Percentiles rank a stretch among this genome's conserved stretches.
Conservation (phyloP, 805 yeast species). For the Zygoascus tannicola region DNA sequence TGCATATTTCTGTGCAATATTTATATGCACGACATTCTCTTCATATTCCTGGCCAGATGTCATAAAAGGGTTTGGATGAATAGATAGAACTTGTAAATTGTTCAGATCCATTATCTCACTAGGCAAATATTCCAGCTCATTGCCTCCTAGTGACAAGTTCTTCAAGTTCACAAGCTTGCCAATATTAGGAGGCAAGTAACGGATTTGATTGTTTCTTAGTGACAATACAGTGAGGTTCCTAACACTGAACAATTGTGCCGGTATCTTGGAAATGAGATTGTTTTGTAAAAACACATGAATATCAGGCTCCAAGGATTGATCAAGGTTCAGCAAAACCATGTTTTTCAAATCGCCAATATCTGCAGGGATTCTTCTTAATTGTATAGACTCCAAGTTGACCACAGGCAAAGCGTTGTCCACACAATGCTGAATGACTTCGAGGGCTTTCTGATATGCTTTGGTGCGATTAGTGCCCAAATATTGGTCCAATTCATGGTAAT, state of each 20-base stretch:
- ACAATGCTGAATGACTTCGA: constrained; percentile 9
- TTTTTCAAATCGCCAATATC: constrained; percentile 28
- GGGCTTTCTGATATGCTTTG: constrained; percentile 2
- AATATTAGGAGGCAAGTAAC: constrained; percentile 27
- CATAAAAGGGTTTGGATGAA: constrained; percentile 30
- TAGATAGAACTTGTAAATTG: constrained; percentile 22
- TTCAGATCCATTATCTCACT: constrained; percentile 26
- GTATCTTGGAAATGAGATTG: constrained; percentile 23
- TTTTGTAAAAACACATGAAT: constrained; percentile 25
- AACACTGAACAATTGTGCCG: constrained; percentile 26
- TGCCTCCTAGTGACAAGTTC: constrained; percentile 30
- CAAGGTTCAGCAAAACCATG: constrained; percentile 15
- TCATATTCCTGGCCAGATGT: constrained; percentile 14
- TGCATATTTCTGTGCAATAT: neutral
- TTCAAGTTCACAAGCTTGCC: constrained; percentile 22
- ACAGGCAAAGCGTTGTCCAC: constrained; percentile 11
- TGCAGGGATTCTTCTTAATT: constrained; percentile 25
- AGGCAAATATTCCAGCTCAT: constrained; percentile 28
- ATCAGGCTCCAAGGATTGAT: constrained; percentile 18
- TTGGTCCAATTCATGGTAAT: neutral
- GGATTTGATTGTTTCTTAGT: constrained; percentile 28
- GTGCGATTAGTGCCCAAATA: neutral
- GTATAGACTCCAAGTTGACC: constrained; percentile 18
- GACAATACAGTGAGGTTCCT: constrained; percentile 28
- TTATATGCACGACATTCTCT: neutral